Percentiles rank a stretch among this genome's conserved stretches.
Conservation (phyloP, 495 filamentous ascomycete species). For the Aspergillus haitiensis region DNA sequence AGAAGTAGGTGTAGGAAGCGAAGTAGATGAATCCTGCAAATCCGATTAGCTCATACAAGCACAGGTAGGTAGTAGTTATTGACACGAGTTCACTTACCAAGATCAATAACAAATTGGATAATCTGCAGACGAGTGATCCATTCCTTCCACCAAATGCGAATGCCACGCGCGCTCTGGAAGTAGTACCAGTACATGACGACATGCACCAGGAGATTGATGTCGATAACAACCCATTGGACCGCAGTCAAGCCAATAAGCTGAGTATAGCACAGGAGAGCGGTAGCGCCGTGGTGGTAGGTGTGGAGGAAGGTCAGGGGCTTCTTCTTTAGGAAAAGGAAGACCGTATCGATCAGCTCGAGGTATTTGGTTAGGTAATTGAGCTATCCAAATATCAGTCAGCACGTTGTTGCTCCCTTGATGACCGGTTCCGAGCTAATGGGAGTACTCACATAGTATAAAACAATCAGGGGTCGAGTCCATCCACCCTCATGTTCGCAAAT, state of each 20-base stretch:
- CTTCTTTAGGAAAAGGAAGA: slow-evolving; percentile 73
- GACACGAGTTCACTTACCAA: slow-evolving; percentile 40
- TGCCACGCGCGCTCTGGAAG: slow-evolving; percentile 59
- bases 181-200: slow-evolving; percentile 73
- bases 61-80: not conserved
- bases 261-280: slow-evolving; percentile 69
- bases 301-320: slow-evolving; percentile 77
- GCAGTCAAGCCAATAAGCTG: slow-evolving; percentile 67
- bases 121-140: slow-evolving; percentile 61
- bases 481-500: slow-evolving; percentile 66
- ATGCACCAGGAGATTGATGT: slow-evolving; percentile 66
- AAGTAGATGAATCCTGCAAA: slow-evolving; percentile 83
- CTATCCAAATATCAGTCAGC: slow-evolving; percentile 35
- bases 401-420: not conserved
- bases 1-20: slow-evolving; percentile 93
- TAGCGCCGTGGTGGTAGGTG: slow-evolving; percentile 74
- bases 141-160: slow-evolving; percentile 63
- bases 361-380: slow-evolving; percentile 75
- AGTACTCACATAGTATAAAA: slow-evolving; percentile 65
- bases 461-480: slow-evolving; percentile 64
- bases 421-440: not conserved
- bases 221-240: slow-evolving; percentile 68
- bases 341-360: slow-evolving; percentile 66
- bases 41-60: slow-evolving; percentile 14
- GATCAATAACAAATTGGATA: slow-evolving; percentile 58